phyloP scores from a whole-genome alignment of 371 early-diverging fungal genomes.

The Mortierella sp. region DNA sequence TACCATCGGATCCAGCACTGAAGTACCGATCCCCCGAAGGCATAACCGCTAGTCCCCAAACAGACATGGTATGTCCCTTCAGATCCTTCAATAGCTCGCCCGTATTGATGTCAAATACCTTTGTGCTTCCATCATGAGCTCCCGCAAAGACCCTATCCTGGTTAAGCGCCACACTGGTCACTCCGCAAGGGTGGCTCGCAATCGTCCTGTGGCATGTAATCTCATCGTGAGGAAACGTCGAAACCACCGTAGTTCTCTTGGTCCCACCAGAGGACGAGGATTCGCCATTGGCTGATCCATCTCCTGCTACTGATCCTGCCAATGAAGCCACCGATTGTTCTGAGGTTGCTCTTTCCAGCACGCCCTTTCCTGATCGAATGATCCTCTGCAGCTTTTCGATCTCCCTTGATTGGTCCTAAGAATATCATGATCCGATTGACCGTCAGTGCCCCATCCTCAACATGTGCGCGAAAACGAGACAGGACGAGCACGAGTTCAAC shows the following conservation, averaged over 20 bases:
- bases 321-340: not conserved
- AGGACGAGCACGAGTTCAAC: not conserved
- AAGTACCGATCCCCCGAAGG: constrained; percentile 62
- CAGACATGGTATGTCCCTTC: constrained; percentile 70
- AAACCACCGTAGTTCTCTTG: constrained; percentile 33
- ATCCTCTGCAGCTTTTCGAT: constrained; percentile 55
- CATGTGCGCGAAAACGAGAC: not conserved
- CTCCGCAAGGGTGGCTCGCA: constrained; percentile 66
- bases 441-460: too few relatives aligned
- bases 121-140: constrained; percentile 73
- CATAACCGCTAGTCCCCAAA: constrained; percentile 74
- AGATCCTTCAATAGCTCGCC: constrained; percentile 59
- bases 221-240: constrained; percentile 61
- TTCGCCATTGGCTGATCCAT: constrained; percentile 2
- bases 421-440: not conserved
- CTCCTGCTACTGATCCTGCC: not conserved
- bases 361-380: constrained; percentile 48
- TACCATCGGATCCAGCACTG: constrained; percentile 72
- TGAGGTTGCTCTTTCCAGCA: constrained; percentile 1
- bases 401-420: constrained; percentile 54
- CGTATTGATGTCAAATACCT: constrained; percentile 67
- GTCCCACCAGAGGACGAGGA: constrained; percentile 20
- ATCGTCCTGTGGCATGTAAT: constrained; percentile 72
- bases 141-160: constrained; percentile 67
- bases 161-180: constrained; percentile 69